A percentile compares a stretch with the other conserved stretches of the same genome.
Evolutionary conservation across 306 rosid species (phyloP).

Genomic region (Begonia loranthoides): DNA sequence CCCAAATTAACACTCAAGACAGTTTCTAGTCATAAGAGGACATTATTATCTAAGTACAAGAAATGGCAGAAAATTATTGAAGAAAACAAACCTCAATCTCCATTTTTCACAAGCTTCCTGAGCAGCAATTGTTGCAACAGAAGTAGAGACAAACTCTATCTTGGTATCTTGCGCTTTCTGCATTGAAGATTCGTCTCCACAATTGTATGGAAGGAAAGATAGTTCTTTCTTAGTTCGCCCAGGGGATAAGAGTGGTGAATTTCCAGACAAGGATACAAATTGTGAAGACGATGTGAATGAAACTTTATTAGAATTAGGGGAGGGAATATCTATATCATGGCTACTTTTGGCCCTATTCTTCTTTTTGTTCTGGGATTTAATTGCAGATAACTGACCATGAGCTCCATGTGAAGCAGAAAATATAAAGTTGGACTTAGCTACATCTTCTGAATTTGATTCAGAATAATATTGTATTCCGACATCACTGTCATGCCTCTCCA

Average conservation of each 20-base stretch:
- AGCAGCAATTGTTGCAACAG: constrained; percentile 35
- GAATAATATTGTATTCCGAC: constrained; percentile 21
- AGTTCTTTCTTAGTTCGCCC: constrained; percentile 32
- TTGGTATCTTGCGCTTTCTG: constrained; percentile 29
- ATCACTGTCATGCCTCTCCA: constrained; percentile 28
- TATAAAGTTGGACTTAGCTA: constrained; percentile 44
- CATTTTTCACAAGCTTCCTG: constrained; percentile 93
- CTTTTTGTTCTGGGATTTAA: constrained; percentile 51
- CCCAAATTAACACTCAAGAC: constrained; percentile 4
- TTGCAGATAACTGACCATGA: constrained; percentile 39
- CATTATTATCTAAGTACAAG: neutral
- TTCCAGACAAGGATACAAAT: constrained; percentile 35
- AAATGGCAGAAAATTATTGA: constrained; percentile 1
- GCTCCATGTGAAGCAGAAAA: constrained; percentile 66
- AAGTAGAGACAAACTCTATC: constrained; percentile 29
- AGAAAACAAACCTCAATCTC: constrained; percentile 63
- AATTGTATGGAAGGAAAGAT: constrained; percentile 25
- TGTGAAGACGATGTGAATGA: constrained; percentile 49
- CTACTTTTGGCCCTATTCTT: constrained; percentile 42
- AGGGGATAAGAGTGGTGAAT: constrained; percentile 31
- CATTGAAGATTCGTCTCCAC: constrained; percentile 20
- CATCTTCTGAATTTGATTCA: constrained; percentile 36
- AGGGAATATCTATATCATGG: constrained; percentile 32
- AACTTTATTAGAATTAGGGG: constrained; percentile 30
- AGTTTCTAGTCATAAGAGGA: neutral